phyloP scores from a whole-genome alignment of 1,284 basidiomycete species.

The Kalmanozyma brasiliensis region DNA sequence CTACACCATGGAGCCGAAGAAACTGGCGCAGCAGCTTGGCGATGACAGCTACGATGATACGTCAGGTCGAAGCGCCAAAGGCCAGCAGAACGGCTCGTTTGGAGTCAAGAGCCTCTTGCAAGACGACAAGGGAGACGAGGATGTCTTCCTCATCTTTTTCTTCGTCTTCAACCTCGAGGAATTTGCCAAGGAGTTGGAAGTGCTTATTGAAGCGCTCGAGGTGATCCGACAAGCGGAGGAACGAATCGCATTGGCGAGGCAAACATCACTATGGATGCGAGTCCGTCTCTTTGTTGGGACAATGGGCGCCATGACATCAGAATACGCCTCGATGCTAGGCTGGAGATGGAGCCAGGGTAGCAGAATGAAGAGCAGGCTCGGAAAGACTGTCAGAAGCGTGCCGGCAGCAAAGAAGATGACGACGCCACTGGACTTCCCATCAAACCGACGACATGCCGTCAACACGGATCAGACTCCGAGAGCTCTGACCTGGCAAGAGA shows the following conservation, averaged over 20 bases:
- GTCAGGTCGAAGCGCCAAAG: not conserved
- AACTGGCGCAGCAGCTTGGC: conserved; percentile 11
- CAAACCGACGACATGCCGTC: conserved; percentile 81
- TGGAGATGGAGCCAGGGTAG: conserved; percentile 22
- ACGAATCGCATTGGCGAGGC: conserved; percentile 39
- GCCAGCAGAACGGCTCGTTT: not conserved
- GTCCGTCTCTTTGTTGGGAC: conserved; percentile 26
- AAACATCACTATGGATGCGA: conserved; percentile 38
- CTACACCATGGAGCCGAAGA: conserved; percentile 60
- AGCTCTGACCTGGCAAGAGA: conserved; percentile 46
- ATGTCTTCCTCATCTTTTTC: conserved; percentile 63
- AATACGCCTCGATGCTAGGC: conserved; percentile 34
- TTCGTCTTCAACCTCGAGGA: conserved; percentile 65
- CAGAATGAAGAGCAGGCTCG: not conserved
- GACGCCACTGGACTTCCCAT: conserved; percentile 76
- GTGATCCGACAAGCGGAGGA: conserved; percentile 45
- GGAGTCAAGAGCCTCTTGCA: conserved; percentile 13
- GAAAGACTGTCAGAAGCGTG: conserved; percentile 1
- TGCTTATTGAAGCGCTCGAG: conserved; percentile 50
- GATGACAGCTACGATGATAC: not conserved
- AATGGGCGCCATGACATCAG: conserved; percentile 16
- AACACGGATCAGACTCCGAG: conserved; percentile 84
- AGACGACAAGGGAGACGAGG: conserved; percentile 52
- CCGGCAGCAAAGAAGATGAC: conserved; percentile 70
- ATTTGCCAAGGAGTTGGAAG: conserved; percentile 54